Base-by-base conservation (phyloP, 441 rosid species). In the Pelargonium australe region DNA sequence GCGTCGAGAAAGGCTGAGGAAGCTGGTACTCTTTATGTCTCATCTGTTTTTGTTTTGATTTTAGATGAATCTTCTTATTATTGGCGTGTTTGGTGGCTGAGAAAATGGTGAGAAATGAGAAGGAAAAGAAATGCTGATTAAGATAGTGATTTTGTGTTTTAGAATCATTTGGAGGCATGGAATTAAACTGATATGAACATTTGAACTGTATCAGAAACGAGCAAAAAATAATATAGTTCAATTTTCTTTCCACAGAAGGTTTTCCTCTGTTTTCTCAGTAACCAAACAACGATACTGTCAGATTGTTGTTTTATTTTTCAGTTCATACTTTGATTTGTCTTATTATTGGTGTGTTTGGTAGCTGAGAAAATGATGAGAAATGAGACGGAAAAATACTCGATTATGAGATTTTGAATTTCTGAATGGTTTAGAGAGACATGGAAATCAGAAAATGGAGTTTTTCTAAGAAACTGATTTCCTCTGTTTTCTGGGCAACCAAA, bases 1-100 rank as follows among this genome's bases (percentile, higher is more conserved):
- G 91, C 80, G 68, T 89, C 85, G 66, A 79, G 97, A 72, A 82
- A 77, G 76, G 92, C 94, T 68, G 96, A 86, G 76, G 95, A 91
- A 87, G 87, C 91, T 67, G 96, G 97, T 87, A 78, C 49, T 17
- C n/a, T 1, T 2, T 17, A 6, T 7, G 5, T 1, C 25, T 16
- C 16, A 14, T 11, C 20, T 66, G 41, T 7, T 34, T 49, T 41
- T 34, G 12, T 25, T 53, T 11, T 65, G 31, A 20, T 19, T 58
- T 58, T 20, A 5, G 11, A 7, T 9, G 9, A 57, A 57, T 58
- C 63, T 57, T 7, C 2, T 8, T 28, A 19, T 57, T 7, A 28
- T 7, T 58, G 31, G 31, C 31, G 63, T 58, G 63, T 58, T 58
- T 58, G 63, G 63, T 12, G 23, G 31, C 63, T 13, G 8, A 10